phyloP scores from a whole-genome alignment of 306 rosid genomes.

The Malus asiatica region DNA sequence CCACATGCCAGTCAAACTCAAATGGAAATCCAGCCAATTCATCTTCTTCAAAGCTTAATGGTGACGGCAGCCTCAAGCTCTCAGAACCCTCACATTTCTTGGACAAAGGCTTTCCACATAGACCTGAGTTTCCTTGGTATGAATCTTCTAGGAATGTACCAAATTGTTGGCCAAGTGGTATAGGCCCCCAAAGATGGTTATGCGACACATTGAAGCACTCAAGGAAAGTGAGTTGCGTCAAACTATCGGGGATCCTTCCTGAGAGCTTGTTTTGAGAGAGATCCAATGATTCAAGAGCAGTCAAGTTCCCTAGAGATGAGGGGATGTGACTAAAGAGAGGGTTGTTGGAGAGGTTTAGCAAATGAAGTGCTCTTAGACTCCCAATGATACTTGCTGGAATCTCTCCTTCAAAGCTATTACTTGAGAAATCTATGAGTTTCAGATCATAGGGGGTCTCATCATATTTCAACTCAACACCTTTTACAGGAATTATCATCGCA shows the following conservation, averaged over 20 bases:
- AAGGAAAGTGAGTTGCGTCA: conserved; percentile 2
- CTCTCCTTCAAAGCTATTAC: too few relatives aligned
- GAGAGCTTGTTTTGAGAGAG: conserved; percentile 9
- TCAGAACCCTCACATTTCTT: background rate
- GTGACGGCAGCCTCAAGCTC: background rate
- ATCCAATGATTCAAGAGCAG: conserved; percentile 6
- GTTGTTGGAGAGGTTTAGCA: conserved; percentile 6
- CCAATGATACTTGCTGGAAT: too few relatives aligned
- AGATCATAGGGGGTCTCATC: too few relatives aligned
- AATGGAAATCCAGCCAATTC: background rate
- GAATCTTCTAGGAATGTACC: background rate
- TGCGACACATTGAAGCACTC: background rate
- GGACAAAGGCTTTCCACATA: conserved; percentile 8
- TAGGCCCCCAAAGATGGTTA: background rate
- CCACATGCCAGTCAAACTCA: background rate
- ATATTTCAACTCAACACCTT: too few relatives aligned
- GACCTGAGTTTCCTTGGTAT: conserved; percentile 2
- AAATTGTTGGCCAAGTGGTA: conserved; percentile 6
- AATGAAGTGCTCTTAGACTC: background rate
- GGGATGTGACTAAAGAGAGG: background rate
- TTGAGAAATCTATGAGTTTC: too few relatives aligned
- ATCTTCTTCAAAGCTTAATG: background rate
- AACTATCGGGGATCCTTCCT: background rate
- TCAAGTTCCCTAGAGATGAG: background rate
- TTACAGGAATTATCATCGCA: too few relatives aligned